Evolutionary conservation across 768 basidiomycete species (phyloP), one percentile per base, ranked within the genome.

Genomic region (Termitomyces titanicus): DNA sequence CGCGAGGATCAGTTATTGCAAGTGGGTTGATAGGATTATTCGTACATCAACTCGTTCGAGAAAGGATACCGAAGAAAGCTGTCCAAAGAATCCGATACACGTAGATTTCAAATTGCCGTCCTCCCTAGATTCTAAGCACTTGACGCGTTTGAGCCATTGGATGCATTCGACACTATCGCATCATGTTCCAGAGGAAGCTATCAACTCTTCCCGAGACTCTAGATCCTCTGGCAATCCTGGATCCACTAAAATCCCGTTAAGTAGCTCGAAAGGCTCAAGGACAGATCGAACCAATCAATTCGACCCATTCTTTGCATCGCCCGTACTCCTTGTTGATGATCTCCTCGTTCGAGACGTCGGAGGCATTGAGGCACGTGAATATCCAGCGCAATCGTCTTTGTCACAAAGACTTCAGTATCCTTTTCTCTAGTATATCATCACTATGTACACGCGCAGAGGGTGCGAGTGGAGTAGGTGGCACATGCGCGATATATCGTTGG

Each of bases 401-500:
- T 76, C 27, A 58, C 51, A 42, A 59, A 63, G 20, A 66, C 71
- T n/a, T n/a, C n/a, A n/a, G 5, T 73, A 73, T 50, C 75, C 74
- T 2, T 59, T 63, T 1, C 63, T 76, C 6, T 61, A 65, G 53
- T 77, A 77, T 58, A 56, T 79, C n/a, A 58, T 78, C 54, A 75
- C 75, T 7, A 72, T 79, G 5, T 78, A 77, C 56, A 77, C 11
- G 65, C 60, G 20, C 31, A 60, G 29, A 61, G 68, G 9, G 64
- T 70, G 2, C 63, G 72, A 39, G 74, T 78, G 10, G 58, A 72
- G 5, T 80, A 77, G 77, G 67, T 78, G 3, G 37, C 71, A 0
- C 70, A 70, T 47, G 79, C 79, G 8, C 67, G 78, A 25, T 80
- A 76, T 78, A 76, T 79, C 0, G 72, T 71, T 1, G 74, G 77